Conservation (phyloP, 371 early-diverging fungal genomes). For the Mortierella sp. region DNA sequence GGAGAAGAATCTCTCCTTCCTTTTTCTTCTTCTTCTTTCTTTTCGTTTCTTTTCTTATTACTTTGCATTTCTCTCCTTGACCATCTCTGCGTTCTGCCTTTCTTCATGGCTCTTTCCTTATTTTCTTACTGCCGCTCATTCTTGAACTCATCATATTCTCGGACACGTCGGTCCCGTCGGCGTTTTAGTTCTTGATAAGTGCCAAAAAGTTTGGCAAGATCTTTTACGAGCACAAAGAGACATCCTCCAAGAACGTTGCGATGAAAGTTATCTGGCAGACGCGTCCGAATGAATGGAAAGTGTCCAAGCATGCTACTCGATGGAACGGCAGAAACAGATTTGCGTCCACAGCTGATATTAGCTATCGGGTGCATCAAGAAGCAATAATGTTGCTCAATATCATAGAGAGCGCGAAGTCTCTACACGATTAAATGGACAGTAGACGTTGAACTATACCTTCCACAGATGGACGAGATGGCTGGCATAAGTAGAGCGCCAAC, state of each 20-base stretch:
- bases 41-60: too few relatives aligned
- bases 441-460: constrained; percentile 54
- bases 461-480: constrained; percentile 56
- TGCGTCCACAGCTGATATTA: too few relatives aligned
- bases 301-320: constrained; percentile 57
- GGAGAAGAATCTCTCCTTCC: too few relatives aligned
- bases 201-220: constrained; percentile 40
- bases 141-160: constrained; percentile 49
- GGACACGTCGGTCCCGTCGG: constrained; percentile 45
- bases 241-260: constrained; percentile 70
- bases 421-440: not conserved
- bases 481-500: constrained; percentile 67
- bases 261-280: constrained; percentile 68
- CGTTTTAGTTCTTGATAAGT: constrained; percentile 51
- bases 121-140: constrained; percentile 26
- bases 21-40: too few relatives aligned
- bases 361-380: too few relatives aligned
- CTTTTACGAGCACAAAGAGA: constrained; percentile 68
- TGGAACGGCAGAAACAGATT: not conserved
- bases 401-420: not conserved
- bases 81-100: too few relatives aligned
- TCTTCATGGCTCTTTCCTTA: too few relatives aligned
- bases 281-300: constrained; percentile 56
- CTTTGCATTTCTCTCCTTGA: too few relatives aligned
- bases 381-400: not conserved